Evolutionary conservation across 768 basidiomycete genomes (phyloP).

Genomic region (Tephrocybe sp.): DNA sequence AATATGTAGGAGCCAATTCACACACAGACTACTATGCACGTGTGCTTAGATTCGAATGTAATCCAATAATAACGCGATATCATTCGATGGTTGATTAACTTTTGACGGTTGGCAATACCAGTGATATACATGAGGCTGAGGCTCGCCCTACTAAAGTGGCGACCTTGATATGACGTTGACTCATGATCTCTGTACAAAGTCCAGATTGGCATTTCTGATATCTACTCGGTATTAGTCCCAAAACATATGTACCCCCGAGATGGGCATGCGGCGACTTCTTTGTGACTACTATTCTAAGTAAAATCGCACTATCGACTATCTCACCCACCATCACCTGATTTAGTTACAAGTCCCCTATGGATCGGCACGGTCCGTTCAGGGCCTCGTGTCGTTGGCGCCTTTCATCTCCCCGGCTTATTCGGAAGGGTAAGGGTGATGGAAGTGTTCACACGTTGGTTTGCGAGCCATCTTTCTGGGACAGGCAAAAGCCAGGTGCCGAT

Average conservation of each 20-base stretch:
- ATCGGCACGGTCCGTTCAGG: slow-evolving; percentile 3
- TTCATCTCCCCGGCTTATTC: slow-evolving; percentile 11
- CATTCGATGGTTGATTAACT: too few species aligned
- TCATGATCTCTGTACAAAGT: background rate
- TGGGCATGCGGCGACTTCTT: slow-evolving; percentile 10
- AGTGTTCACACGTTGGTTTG: background rate
- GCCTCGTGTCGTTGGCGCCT: slow-evolving; percentile 8
- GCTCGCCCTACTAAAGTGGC: too few species aligned
- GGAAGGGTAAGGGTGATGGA: slow-evolving; percentile 1
- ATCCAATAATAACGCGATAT: too few species aligned
- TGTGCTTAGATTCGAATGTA: too few species aligned
- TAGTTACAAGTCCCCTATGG: slow-evolving; percentile 3
- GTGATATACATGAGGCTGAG: too few species aligned
- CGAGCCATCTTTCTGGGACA: slow-evolving; percentile 6
- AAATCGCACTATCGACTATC: slow-evolving; percentile 17
- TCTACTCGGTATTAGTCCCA: slow-evolving; percentile 1
- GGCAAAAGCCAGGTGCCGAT: too few species aligned
- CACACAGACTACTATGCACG: too few species aligned
- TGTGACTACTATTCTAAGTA: slow-evolving; percentile 14
- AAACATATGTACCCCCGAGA: slow-evolving; percentile 1
- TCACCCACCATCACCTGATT: background rate
- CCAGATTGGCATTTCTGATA: background rate
- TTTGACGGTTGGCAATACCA: too few species aligned
- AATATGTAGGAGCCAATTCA: too few species aligned
- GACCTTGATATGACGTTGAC: slow-evolving; percentile 10